Evolutionary conservation across 139 green algal species (phyloP).

Genomic region (Yamagishiella unicocca): DNA sequence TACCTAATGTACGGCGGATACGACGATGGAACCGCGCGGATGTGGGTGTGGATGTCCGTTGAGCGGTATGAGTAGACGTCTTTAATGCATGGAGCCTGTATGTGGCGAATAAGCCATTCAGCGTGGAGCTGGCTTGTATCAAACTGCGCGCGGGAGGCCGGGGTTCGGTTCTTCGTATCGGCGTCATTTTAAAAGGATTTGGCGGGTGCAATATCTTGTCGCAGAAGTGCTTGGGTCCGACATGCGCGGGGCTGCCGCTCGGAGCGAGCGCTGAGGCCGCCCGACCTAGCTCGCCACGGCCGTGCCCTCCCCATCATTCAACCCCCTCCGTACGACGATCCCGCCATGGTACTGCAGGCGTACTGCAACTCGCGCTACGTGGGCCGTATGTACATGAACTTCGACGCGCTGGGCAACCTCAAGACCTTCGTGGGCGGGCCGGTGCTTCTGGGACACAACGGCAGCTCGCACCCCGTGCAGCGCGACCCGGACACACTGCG

Average conservation of each 20-base stretch:
- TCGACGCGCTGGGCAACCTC: constrained; percentile 27
- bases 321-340: neutral
- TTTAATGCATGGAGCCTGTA: too few relatives aligned
- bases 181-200: too few relatives aligned
- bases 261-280: too few relatives aligned
- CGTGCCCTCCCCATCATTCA: neutral
- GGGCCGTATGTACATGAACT: constrained; percentile 45
- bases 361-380: constrained; percentile 48
- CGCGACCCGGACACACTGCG: neutral
- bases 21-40: neutral
- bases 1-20: neutral
- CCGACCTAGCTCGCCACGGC: too few relatives aligned
- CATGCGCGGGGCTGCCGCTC: too few relatives aligned
- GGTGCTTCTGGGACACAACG: constrained; percentile 47
- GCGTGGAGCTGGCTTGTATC: too few relatives aligned
- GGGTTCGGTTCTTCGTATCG: too few relatives aligned
- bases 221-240: too few relatives aligned
- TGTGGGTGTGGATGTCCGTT: neutral
- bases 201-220: too few relatives aligned
- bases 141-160: too few relatives aligned
- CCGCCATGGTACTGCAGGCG: neutral
- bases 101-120: too few relatives aligned
- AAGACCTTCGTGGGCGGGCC: neutral
- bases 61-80: too few relatives aligned
- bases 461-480: constrained; percentile 23